phyloP scores from a whole-genome alignment of 768 basidiomycete genomes.

The Mycena galericulata region DNA sequence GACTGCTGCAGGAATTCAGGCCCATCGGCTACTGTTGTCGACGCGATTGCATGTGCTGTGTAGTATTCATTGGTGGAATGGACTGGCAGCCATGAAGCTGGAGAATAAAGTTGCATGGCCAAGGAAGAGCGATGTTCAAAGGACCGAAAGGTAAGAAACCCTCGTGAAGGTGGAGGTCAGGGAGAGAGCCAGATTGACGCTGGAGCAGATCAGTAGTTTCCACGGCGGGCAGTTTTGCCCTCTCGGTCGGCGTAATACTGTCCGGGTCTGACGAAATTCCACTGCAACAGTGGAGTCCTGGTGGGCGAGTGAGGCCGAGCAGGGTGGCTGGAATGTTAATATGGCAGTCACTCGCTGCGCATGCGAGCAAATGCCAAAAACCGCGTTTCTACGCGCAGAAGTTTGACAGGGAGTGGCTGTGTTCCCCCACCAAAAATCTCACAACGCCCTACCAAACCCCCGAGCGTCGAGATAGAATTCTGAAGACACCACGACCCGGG shows the following conservation, averaged over 20 bases:
- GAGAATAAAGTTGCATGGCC: conserved; percentile 13
- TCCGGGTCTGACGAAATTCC: not conserved
- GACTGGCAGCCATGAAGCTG: conserved; percentile 13
- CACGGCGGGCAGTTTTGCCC: conserved; percentile 18
- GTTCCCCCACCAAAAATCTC: no score
- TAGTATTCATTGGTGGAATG: conserved; percentile 10
- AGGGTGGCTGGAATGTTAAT: not conserved
- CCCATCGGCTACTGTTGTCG: conserved; percentile 12
- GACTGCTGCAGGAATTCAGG: conserved; percentile 13
- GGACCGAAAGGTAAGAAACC: conserved; percentile 7
- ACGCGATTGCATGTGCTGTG: conserved; percentile 14
- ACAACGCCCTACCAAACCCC: no score
- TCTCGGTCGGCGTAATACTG: no score
- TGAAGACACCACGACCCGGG: no score
- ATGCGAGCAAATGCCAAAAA: no score
- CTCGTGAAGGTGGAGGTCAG: conserved; percentile 16
- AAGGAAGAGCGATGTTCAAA: conserved; percentile 14
- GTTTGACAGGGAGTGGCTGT: no score
- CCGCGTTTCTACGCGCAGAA: no score
- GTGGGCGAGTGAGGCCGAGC: conserved; percentile 7
- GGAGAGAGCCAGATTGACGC: conserved; percentile 12
- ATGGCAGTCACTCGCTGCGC: not conserved
- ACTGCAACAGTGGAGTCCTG: conserved; percentile 3
- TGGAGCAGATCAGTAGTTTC: not conserved
- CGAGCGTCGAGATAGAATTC: no score